Evolutionary conservation across 495 filamentous ascomycete species (phyloP).

Genomic region (Margaritispora aquatica): DNA sequence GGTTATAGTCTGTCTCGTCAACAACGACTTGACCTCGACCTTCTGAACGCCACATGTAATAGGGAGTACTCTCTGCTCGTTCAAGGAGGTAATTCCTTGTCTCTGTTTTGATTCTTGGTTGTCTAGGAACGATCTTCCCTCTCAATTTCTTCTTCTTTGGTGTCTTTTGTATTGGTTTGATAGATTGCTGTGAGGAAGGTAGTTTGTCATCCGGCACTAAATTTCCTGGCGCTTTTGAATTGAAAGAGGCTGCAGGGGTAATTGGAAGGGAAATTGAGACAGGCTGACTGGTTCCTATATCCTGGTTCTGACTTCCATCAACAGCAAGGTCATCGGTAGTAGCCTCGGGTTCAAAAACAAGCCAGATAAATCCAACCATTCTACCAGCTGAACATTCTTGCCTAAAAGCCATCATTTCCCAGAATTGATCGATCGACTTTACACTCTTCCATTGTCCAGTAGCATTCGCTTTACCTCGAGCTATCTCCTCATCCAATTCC

Average conservation of each 20-base stretch:
- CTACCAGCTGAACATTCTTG: constrained; percentile 92
- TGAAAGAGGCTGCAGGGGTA: constrained; percentile 16
- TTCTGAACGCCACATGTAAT: constrained; percentile 62
- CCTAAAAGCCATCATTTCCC: constrained; percentile 96
- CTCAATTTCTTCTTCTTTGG: constrained; percentile 37
- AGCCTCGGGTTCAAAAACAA: constrained; percentile 60
- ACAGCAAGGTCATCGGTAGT: constrained; percentile 1
- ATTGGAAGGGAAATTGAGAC: not conserved
- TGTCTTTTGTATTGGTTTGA: not conserved
- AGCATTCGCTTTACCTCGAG: constrained; percentile 38
- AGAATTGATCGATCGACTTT: constrained; percentile 80
- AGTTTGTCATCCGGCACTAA: not conserved
- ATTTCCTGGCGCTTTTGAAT: constrained; percentile 13
- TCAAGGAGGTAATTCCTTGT: constrained; percentile 25
- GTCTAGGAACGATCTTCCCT: constrained; percentile 45
- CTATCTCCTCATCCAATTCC: constrained; percentile 77
- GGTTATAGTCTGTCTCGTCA: constrained; percentile 65
- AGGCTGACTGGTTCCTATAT: not conserved
- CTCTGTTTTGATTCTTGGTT: constrained; percentile 51
- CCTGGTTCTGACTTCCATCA: constrained; percentile 11
- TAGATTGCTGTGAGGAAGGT: not conserved
- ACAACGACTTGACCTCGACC: constrained; percentile 67
- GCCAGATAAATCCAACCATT: constrained; percentile 90
- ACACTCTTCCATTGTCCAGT: constrained; percentile 76
- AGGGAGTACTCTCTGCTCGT: constrained; percentile 41